Percentiles rank a stretch among this genome's conserved stretches.
Conservation (phyloP, 371 early-diverging fungal genomes). For the Fennellomyces sp. region DNA sequence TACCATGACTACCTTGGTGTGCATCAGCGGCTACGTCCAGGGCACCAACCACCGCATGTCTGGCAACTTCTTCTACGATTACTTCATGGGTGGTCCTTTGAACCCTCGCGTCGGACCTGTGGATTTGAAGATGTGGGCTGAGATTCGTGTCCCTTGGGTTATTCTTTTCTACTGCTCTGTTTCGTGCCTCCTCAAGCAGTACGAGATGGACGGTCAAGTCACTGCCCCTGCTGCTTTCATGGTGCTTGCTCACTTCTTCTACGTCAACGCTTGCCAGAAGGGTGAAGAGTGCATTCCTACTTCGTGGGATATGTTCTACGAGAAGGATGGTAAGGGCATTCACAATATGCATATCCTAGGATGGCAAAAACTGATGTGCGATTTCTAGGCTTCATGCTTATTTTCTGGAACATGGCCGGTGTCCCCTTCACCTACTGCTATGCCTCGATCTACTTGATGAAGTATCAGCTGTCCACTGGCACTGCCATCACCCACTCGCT, state of each 20-base stretch:
- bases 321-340: constrained; percentile 60
- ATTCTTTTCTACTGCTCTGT: constrained; percentile 70
- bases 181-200: constrained; percentile 74
- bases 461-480: constrained; percentile 45
- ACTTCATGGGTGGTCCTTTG: constrained; percentile 72
- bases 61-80: constrained; percentile 80
- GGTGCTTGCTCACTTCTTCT: constrained; percentile 77
- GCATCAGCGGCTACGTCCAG: constrained; percentile 30
- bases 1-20: constrained; percentile 48
- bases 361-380: too few relatives aligned
- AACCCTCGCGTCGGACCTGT: constrained; percentile 80
- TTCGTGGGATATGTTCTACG: constrained; percentile 71
- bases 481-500: constrained; percentile 38
- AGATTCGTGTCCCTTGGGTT: constrained; percentile 80
- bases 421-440: constrained; percentile 67
- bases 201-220: constrained; percentile 60
- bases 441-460: constrained; percentile 55
- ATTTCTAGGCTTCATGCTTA: constrained; percentile 64
- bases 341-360: too few relatives aligned
- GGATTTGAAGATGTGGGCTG: constrained; percentile 88
- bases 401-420: constrained; percentile 66
- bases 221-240: constrained; percentile 72
- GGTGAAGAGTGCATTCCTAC: constrained; percentile 81
- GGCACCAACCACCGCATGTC: constrained; percentile 65
- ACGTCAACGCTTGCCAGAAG: constrained; percentile 75